Evolutionary conservation across 306 rosid genomes (phyloP).

Genomic region (Inga leiocalycina): DNA sequence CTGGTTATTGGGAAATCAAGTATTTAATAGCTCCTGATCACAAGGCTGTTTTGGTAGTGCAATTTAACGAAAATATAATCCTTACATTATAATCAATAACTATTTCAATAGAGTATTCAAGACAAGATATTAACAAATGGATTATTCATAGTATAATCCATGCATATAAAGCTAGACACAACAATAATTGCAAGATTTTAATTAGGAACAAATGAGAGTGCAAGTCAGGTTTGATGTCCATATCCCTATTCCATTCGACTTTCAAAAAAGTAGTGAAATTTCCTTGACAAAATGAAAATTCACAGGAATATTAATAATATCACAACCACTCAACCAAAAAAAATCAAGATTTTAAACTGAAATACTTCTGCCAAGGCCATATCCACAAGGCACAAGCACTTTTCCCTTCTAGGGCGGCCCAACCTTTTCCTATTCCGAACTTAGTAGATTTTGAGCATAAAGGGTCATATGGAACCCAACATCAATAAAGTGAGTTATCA

Average conservation of each 20-base stretch:
- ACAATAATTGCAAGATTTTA: background rate
- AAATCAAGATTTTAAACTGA: no score
- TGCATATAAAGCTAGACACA: background rate
- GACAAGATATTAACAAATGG: background rate
- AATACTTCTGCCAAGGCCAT: background rate
- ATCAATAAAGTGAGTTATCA: slow-evolving; percentile 70
- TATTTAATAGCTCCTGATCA: background rate
- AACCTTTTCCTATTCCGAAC: background rate
- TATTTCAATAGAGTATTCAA: background rate
- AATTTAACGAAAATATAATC: no score
- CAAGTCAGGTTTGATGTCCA: background rate
- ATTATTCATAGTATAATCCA: no score
- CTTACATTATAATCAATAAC: no score
- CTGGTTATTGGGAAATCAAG: background rate
- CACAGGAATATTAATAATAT: background rate
- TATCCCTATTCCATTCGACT: background rate
- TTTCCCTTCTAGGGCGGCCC: background rate
- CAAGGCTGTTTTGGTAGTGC: background rate
- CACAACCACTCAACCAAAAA: background rate
- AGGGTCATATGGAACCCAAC: slow-evolving; percentile 2
- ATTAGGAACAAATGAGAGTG: background rate
- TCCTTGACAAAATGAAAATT: background rate
- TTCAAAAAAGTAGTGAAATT: background rate
- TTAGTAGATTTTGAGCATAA: background rate
- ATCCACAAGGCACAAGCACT: background rate